Base-by-base conservation (phyloP, 1,139 yeast species). In the Saccharomyces hybrid region DNA sequence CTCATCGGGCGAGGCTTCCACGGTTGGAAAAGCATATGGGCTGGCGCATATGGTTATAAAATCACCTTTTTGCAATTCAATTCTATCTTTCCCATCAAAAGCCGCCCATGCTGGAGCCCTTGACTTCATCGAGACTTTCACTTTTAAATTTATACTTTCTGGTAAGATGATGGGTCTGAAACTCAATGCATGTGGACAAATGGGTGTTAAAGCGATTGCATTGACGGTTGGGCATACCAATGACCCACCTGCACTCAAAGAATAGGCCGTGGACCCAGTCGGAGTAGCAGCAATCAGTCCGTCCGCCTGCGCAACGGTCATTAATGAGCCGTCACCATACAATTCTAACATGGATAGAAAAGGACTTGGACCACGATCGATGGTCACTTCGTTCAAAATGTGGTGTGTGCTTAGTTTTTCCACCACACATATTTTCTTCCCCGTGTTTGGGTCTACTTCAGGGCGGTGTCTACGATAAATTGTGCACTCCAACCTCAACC, bases 201-300 rank as follows among this genome's bases (percentile, higher is more conserved):
- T 88, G 0, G 97, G 97, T 0, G 97, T 89, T 2, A 89, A 89
- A 56, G 90, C 83, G 47, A 89, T 86, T 8, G 96, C 95, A 62
- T 89, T 84, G 13, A 89, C 95, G 30, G 88, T 88, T 0, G 97
- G 96, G 63, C 89, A 96, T 1, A 89, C 95, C 52, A 89, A 75
- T 0, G 95, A 84, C 0, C 97, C 97, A 14, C 96, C 96, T 0
- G 97, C 96, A 46, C 95, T 85, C 44, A 89, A 74, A 0, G 95
- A 87, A 68, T 89, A 89, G 0, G 97, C 97, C 0, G 97, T 89
- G 1, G 95, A 87, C 0, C 96, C 96, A 0, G 97, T 89, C 4
- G 96, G 97, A 0, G 96, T 88, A 0, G 96, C 95, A 44, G 89
- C 78, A 56, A 89, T 88, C 32, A 89, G 72, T 0, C 97, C 97